Percentiles rank a stretch among this genome's conserved stretches.
Evolutionary conservation across 352 stramenopile species (phyloP).

Genomic region (Aphanomyces astaci): DNA sequence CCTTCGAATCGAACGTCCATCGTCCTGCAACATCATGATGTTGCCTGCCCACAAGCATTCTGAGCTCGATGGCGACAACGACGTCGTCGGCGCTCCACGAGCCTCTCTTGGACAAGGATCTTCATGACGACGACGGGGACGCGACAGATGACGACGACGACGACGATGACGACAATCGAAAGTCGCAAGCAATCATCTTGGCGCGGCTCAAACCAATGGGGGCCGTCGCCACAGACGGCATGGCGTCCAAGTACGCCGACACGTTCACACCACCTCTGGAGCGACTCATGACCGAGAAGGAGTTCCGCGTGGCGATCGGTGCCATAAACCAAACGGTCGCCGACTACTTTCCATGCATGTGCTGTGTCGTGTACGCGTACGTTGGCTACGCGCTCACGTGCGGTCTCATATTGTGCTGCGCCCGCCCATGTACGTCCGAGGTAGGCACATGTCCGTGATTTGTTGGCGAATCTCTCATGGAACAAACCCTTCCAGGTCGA

Average conservation of each 20-base stretch:
- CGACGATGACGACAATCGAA: neutral
- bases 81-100: neutral
- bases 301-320: slow-evolving; percentile 12
- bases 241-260: slow-evolving; percentile 20
- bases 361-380: slow-evolving; percentile 20
- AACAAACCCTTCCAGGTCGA: slow-evolving; percentile 1
- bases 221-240: slow-evolving; percentile 4
- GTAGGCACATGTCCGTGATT: neutral
- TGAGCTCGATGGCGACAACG: neutral
- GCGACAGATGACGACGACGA: neutral
- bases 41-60: neutral
- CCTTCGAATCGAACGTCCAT: neutral
- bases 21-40: neutral
- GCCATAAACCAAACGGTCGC: slow-evolving; percentile 20
- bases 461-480: neutral
- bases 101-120: neutral
- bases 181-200: neutral
- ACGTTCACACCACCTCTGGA: slow-evolving; percentile 1
- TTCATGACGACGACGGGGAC: neutral
- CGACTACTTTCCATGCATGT: slow-evolving; percentile 17
- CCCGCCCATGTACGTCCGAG: slow-evolving; percentile 10
- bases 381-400: slow-evolving; percentile 9
- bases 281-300: slow-evolving; percentile 16
- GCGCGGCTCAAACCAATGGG: neutral
- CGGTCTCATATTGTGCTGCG: slow-evolving; percentile 14